phyloP scores from a whole-genome alignment of 1,139 yeast species.

The Debaryomyces singareniensis region DNA sequence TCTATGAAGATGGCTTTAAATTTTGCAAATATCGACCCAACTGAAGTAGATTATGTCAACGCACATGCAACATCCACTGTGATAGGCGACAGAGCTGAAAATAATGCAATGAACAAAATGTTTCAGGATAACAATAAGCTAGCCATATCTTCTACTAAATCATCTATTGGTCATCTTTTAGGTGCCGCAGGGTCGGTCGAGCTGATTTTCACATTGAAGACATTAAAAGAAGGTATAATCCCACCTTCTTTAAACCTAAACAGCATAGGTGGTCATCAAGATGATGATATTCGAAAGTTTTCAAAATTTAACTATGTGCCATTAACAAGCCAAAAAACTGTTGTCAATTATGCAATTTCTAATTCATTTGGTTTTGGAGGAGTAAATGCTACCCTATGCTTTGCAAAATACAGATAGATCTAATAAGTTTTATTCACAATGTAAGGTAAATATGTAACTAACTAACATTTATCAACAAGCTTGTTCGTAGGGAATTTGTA shows the following conservation, averaged over 20 bases:
- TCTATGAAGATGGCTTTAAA: slow-evolving; percentile 76
- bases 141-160: slow-evolving; percentile 77
- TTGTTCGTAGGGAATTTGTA: slow-evolving; percentile 51
- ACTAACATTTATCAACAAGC: slow-evolving; percentile 14
- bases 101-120: slow-evolving; percentile 59
- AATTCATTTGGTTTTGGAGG: slow-evolving; percentile 99
- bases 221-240: slow-evolving; percentile 48
- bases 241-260: slow-evolving; percentile 82
- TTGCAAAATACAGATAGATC: slow-evolving; percentile 11
- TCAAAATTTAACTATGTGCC: slow-evolving; percentile 56
- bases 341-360: slow-evolving; percentile 57
- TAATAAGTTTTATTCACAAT: not conserved
- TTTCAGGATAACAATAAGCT: slow-evolving; percentile 28
- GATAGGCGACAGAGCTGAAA: slow-evolving; percentile 87
- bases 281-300: slow-evolving; percentile 35
- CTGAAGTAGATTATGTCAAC: slow-evolving; percentile 67
- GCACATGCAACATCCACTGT: slow-evolving; percentile 96
- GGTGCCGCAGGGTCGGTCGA: slow-evolving; percentile 98
- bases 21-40: slow-evolving; percentile 36
- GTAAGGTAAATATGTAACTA: not conserved
- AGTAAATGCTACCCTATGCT: slow-evolving; percentile 64
- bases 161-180: slow-evolving; percentile 86
- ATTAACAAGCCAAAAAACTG: slow-evolving; percentile 30
- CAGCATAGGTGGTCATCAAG: slow-evolving; percentile 41
- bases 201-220: slow-evolving; percentile 69